Evolutionary conservation across 805 yeast species (phyloP), one percentile per base, ranked within the genome.

Genomic region (Yamadazyma sp.): DNA sequence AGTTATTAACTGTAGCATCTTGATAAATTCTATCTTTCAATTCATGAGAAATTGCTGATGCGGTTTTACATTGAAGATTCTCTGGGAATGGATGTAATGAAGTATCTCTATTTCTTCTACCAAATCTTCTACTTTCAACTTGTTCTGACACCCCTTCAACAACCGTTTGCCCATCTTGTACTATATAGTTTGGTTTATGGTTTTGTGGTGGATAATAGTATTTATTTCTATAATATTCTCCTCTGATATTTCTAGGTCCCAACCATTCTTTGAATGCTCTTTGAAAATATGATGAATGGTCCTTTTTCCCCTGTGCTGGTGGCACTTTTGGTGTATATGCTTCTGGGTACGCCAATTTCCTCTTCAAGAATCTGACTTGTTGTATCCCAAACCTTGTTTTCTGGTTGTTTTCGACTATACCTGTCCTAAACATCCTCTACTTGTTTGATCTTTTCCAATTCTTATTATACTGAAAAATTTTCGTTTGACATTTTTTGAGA

Each of bases 171-270:
- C 78, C 79, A 43, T 71, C 76, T 15, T 82, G 80, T 29, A 73
- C 75, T 27, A 85, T 71, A 58, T 85, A 87, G 53, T 82, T 83
- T 27, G 95, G 87, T 25, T 65, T 62, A 52, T 84, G 86, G 49
- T 82, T 62, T 42, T 73, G 76, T 13, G 83, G 78, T 9, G 86
- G 80, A 44, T 70, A 70, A 49, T 73, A 78, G 59, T 86, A 83
- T 55, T 82, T 86, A 70, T 87, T 89, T 53, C 77, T 61, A 43
- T 71, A 70, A 58, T 86, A 85, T 46, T 86, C 87, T 13, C 96
- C 96, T 57, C 82, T 81, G 62, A 77, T 77, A 60, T 86, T 87
- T 56, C 71, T 76, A 24, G 91, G 91, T 3, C 97, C 97, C 38
- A 88, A 65, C 63, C 86, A 88, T 45, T 73, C 76, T 46, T 78